Base-by-base conservation (phyloP, 1,139 yeast species). In the Kodamaea sp. region DNA sequence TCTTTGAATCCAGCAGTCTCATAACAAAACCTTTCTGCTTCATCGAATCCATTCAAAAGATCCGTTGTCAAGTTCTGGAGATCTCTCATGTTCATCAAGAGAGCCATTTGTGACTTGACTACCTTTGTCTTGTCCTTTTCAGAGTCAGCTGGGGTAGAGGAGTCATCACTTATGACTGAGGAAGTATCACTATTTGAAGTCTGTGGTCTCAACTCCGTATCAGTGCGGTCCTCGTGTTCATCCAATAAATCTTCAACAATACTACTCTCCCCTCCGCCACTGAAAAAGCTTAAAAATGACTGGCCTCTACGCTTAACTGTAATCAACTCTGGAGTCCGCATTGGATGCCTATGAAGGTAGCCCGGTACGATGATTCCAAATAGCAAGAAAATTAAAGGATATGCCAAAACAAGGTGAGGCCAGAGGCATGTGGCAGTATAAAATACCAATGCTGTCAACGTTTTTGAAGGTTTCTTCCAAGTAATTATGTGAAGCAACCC, bases 1-100 rank as follows among this genome's bases (percentile, higher is more conserved):
- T 87, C 83, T 37, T 72, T 71, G 52, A 88, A 88, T 4, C 84
- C 83, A 9, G 87, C 87, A 4, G 83, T 73, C 11, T 83, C 83
- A 45, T 65, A 72, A 48, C 80, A 66, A 38, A 80, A 73, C 13
- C 59, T 60, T 38, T 86, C 90, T 3, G 76, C 59, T 12, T 64
- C 57, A 16, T 82, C 82, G 32, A 79, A 61, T 0, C 70, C 56
- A 18, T 66, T 59, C 20, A 86, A 68, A 4, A 83, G 42, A 34
- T 77, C 77, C 0, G 83, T 65, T 15, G 89, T 76, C 26, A 79
- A 59, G 37, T 80, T 79, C 48, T 83, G 89, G 24, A 81, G 61
- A 44, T 80, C 83, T 35, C 80, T 64, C 72, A 82, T 38, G 32
- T 77, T 78, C 50, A 71, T 68, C 44, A 79, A 51, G 22, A 76